These are phyloP conservation scores for Xylaria sp. DNA, from an alignment of 2,329 filamentous ascomycete genomes.

Conservation along the genomic window DNA sequence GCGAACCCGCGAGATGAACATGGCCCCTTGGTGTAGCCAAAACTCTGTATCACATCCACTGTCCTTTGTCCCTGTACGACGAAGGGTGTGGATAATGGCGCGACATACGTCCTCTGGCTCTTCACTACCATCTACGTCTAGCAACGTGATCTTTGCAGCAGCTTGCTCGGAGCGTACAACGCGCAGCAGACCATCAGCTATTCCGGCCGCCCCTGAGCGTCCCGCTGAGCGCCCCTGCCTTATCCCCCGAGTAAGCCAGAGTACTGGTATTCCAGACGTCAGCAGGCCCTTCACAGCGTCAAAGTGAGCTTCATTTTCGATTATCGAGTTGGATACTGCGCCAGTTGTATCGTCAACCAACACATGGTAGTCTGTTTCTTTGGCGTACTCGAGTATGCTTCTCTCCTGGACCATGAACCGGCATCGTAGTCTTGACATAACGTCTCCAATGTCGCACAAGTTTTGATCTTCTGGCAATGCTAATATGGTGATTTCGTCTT, in stretches of 20 bases:
- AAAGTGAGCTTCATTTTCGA: constrained; percentile 26
- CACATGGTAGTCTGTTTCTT: constrained; percentile 21
- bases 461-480: constrained; percentile 3
- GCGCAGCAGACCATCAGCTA: constrained; percentile 45
- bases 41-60: constrained; percentile 44
- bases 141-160: constrained; percentile 35
- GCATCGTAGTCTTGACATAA: constrained; percentile 9
- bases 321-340: constrained; percentile 24
- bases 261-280: constrained; percentile 31
- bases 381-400: constrained; percentile 5
- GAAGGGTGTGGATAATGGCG: constrained; percentile 28
- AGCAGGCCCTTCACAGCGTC: constrained; percentile 38
- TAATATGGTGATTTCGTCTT: constrained; percentile 12
- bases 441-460: neutral
- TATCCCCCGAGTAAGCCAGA: constrained; percentile 44
- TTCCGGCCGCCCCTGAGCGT: constrained; percentile 26
- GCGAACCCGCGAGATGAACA: constrained; percentile 38
- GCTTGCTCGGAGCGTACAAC: constrained; percentile 46
- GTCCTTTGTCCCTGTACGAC: constrained; percentile 36
- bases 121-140: constrained; percentile 40
- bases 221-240: constrained; percentile 36
- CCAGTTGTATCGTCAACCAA: constrained; percentile 41
- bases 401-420: constrained; percentile 1
- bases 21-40: constrained; percentile 40
- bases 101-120: constrained; percentile 20